Evolutionary conservation across 441 rosid species (phyloP).

Genomic region (Erodium moschatum): DNA sequence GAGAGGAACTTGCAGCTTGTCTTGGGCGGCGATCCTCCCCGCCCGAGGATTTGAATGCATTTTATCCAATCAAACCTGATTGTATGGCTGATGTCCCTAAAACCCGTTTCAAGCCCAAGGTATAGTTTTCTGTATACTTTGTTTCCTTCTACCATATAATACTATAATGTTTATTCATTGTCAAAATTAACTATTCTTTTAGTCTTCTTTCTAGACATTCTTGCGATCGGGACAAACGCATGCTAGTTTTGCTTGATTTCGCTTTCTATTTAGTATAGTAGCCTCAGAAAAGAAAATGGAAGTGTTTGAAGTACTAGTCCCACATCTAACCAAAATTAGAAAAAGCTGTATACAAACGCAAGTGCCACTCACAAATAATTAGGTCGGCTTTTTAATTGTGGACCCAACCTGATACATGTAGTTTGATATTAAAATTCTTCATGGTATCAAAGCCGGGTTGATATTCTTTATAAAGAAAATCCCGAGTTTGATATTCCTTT

Average conservation of each 20-base stretch:
- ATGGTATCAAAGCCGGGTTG: no score
- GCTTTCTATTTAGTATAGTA: no score
- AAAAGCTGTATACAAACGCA: no score
- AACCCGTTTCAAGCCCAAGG: slow-evolving; percentile 64
- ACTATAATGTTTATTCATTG: not conserved
- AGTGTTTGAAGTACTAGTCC: no score
- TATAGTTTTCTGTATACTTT: slow-evolving; percentile 19
- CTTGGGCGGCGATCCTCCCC: slow-evolving; percentile 21
- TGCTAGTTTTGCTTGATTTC: not conserved
- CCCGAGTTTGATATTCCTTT: not conserved
- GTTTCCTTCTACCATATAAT: no score
- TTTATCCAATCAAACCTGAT: slow-evolving; percentile 69
- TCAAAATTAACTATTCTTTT: not conserved
- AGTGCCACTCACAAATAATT: no score
- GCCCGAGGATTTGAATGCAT: slow-evolving; percentile 51
- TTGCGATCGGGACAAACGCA: not conserved
- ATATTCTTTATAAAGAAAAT: not conserved
- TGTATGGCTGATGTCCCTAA: slow-evolving; percentile 53
- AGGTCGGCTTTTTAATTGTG: no score
- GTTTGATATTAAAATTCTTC: no score
- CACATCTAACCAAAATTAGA: no score
- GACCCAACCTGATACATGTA: no score
- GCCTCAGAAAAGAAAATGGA: no score
- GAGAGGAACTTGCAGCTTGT: slow-evolving; percentile 2
- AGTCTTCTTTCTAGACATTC: not conserved